Conservation (phyloP, 2,329 filamentous ascomycete species). For the Fusarium dimerum region DNA sequence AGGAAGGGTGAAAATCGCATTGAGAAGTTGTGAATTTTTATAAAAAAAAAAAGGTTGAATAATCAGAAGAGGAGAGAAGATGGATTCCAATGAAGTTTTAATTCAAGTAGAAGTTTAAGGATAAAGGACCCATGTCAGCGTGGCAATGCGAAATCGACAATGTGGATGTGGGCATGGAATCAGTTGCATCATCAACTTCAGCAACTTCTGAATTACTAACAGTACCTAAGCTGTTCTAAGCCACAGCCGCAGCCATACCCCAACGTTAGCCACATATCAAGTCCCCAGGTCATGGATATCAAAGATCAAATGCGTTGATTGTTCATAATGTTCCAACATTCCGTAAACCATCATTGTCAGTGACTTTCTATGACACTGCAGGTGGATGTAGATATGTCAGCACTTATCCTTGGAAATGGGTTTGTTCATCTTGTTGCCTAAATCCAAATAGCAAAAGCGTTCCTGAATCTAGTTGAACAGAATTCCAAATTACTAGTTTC, state of each 20-base stretch:
- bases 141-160: constrained; percentile 26
- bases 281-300: no score
- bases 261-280: not conserved
- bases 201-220: not conserved
- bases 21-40: constrained; percentile 1
- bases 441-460: no score
- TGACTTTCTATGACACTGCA: no score
- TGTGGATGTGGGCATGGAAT: constrained; percentile 18
- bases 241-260: constrained; percentile 20
- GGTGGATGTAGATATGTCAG: no score
- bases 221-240: not conserved
- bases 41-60: not conserved
- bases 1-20: constrained; percentile 55
- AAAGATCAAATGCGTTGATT: no score
- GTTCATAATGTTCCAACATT: no score
- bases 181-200: constrained; percentile 29
- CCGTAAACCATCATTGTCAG: no score
- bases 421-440: no score
- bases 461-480: no score
- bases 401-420: no score
- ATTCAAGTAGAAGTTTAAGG: not conserved
- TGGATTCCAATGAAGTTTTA: not conserved
- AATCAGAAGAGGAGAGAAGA: not conserved
- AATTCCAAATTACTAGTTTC: no score
- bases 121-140: not conserved